Conservation (phyloP, 345 rosid species). For the Excoecaria cochinchinensis region DNA sequence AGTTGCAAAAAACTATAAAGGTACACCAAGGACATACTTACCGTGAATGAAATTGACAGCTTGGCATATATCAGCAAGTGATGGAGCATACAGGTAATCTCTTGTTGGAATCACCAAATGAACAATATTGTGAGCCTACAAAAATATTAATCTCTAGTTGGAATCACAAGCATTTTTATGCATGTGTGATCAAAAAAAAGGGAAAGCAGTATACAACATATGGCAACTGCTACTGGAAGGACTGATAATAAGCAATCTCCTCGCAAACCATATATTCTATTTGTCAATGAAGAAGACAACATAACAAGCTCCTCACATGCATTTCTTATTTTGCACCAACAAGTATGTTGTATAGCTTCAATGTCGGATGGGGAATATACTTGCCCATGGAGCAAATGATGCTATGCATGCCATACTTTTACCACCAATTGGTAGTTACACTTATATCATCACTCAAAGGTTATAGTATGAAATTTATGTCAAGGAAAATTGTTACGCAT, state of each 20-base stretch:
- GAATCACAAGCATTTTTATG: not conserved
- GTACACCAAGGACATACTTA: conserved; percentile 29
- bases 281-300: not conserved
- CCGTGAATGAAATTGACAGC: conserved; percentile 79
- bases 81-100: conserved; percentile 88
- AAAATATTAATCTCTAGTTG: conserved; percentile 4
- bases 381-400: not conserved
- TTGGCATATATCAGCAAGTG: conserved; percentile 47
- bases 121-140: conserved; percentile 73
- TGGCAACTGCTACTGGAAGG: not conserved
- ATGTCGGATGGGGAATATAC: not conserved
- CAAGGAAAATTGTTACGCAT: not conserved
- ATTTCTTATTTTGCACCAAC: not conserved
- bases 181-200: not conserved
- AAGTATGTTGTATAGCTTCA: not conserved
- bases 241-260: not conserved
- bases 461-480: not conserved
- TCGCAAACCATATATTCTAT: not conserved
- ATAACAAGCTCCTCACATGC: not conserved
- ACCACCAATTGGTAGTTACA: not conserved
- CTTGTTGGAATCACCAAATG: conserved; percentile 89
- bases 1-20: not conserved
- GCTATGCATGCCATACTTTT: not conserved
- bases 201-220: not conserved
- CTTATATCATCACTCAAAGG: not conserved